Percentiles rank a stretch among this genome's conserved stretches.
These are phyloP conservation scores for Pleurotus pulmonarius DNA, from an alignment of 768 basidiomycete genomes.

Conservation along the genomic window DNA sequence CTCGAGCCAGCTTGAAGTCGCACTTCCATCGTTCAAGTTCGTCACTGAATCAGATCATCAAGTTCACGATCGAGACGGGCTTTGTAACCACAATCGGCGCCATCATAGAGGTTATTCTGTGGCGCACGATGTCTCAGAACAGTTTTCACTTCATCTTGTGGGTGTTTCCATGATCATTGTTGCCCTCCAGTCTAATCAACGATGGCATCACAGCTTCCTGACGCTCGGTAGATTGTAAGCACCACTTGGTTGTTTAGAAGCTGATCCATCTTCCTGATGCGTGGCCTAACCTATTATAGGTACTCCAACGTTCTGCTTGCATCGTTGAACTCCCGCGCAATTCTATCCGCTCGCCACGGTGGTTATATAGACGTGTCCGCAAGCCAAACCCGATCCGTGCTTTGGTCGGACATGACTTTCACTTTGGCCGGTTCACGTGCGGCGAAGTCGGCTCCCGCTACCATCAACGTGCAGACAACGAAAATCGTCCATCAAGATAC, in stretches of 20 bases:
- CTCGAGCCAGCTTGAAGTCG: background rate
- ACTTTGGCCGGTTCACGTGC: background rate
- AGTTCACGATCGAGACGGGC: slow-evolving; percentile 10
- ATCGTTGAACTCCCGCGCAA: slow-evolving; percentile 5
- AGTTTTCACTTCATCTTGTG: slow-evolving; percentile 11
- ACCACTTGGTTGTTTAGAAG: background rate
- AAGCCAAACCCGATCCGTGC: background rate
- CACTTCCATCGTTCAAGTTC: background rate
- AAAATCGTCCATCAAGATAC: background rate
- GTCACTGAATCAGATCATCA: slow-evolving; percentile 1
- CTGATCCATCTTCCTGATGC: background rate
- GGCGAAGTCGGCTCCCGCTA: background rate
- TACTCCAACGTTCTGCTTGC: slow-evolving; percentile 11
- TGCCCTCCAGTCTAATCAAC: background rate
- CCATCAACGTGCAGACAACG: background rate
- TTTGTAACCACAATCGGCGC: slow-evolving; percentile 10
- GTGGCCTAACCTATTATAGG: background rate
- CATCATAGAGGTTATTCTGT: slow-evolving; percentile 8
- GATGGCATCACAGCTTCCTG: background rate
- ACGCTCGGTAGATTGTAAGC: slow-evolving; percentile 4
- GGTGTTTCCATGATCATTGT: background rate
- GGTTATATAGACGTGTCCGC: background rate
- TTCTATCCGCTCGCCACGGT: background rate
- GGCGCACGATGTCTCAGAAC: slow-evolving; percentile 7
- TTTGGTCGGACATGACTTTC: slow-evolving; percentile 1